These are phyloP conservation scores for Amaranthus hypochondriacus DNA, from an alignment of 148 eudicot genomes.

Conservation along the genomic window DNA sequence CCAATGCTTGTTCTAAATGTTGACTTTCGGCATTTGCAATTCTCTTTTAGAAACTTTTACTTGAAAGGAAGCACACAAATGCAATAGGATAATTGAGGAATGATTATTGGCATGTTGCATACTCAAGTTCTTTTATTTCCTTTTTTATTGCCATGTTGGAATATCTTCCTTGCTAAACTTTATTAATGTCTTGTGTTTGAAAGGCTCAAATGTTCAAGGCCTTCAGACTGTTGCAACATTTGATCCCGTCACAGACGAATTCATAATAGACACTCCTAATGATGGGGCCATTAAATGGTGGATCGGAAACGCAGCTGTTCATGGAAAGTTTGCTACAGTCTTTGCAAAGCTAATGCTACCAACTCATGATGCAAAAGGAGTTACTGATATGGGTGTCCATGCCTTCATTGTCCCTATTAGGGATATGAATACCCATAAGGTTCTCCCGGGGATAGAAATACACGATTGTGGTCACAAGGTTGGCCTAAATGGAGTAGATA, in stretches of 20 bases:
- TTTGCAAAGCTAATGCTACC: conserved; percentile 85
- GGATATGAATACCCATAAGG: conserved; percentile 66
- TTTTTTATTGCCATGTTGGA: not conserved
- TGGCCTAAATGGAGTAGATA: conserved; percentile 94
- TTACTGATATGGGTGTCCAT: conserved; percentile 93
- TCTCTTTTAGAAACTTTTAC: too few species aligned
- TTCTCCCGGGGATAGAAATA: conserved; percentile 81
- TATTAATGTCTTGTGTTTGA: conserved; percentile 9
- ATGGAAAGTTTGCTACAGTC: conserved; percentile 89
- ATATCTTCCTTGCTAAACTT: not conserved
- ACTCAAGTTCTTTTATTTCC: not conserved
- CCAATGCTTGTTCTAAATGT: too few species aligned
- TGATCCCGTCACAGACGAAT: conserved; percentile 78
- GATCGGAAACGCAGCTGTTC: conserved; percentile 96
- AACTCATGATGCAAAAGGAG: conserved; percentile 58
- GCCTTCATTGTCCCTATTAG: conserved; percentile 92
- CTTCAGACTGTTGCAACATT: conserved; percentile 77
- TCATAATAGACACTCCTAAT: conserved; percentile 76
- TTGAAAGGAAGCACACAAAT: too few species aligned
- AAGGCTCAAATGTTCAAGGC: conserved; percentile 96
- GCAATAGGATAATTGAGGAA: too few species aligned
- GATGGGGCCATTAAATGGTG: conserved; percentile 98
- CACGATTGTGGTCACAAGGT: conserved; percentile 95
- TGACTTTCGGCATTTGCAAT: too few species aligned
- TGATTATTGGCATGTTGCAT: not conserved